Evolutionary conservation across 1,284 basidiomycete genomes (phyloP), one percentile per base, ranked within the genome.

Genomic region (Dichomitus squalens): DNA sequence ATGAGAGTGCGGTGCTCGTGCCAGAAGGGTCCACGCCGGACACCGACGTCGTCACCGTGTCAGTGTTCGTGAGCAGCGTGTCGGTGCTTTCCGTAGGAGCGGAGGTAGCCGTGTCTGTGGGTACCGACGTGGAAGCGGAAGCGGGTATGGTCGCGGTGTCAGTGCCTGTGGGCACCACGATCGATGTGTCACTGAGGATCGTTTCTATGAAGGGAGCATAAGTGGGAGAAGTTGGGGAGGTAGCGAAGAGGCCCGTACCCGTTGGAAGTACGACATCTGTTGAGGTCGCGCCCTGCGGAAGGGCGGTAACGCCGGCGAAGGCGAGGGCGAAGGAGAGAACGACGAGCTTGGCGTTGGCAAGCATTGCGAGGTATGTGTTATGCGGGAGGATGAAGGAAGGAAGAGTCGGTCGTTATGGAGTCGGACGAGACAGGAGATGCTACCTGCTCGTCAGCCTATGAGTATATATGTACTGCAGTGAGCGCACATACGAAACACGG

Each of bases 281-380:
- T 5, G 46, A 39, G 23, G 33, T 34, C 16, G n/a, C n/a, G n/a
- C 52, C 54, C 35, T 59, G 54, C 11, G 60, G 56, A 18, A 50
- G 40, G 16, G 61, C 61, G 21, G 52, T 20, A 3, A 59, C 58
- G 29, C 56, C 39, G 5, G 53, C 34, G 54, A 49, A 54, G 27
- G 53, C 56, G 53, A 63, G 49, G 34, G 52, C 35, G 40, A 63
- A 58, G 44, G 61, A 53, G 52, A 63, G 58, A 18, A 49, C 48
- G 38, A 53, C 52, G 52, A 63, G 53, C 56, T 63, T 63, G 36
- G 54, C 36, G 56, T 60, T 58, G 48, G 54, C 58, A 54, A 63
- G 44, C 61, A 60, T 63, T 7, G 39, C 9, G 4, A 25, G 8
- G 11, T 18, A 48, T 20, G 31, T 20, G 44, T 31, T 25, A 29